These are phyloP conservation scores for Fusarium sp. DNA, from an alignment of 2,329 filamentous ascomycete species.

Conservation along the genomic window DNA sequence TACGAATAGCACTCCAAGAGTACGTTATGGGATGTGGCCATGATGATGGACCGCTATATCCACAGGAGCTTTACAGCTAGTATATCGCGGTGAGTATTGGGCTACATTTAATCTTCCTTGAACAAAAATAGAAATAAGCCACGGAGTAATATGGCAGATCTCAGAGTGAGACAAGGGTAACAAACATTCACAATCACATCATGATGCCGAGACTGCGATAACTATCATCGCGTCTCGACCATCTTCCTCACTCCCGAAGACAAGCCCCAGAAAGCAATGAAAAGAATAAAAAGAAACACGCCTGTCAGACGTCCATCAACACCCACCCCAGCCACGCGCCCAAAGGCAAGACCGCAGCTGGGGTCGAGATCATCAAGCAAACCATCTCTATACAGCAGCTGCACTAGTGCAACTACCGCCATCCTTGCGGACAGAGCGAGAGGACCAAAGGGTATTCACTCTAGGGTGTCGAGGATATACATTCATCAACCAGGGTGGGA, in stretches of 20 bases:
- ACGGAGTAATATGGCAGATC: conserved; percentile 70
- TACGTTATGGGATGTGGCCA: conserved; percentile 58
- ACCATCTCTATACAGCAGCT: conserved; percentile 76
- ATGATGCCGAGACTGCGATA: not conserved
- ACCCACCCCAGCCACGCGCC: conserved; percentile 81
- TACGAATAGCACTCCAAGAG: not conserved
- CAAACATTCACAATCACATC: not conserved
- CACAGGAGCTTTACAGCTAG: conserved; percentile 56
- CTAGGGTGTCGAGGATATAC: conserved; percentile 76
- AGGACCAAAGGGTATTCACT: conserved; percentile 41
- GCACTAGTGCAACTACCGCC: conserved; percentile 53
- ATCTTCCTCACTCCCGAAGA: conserved; percentile 62
- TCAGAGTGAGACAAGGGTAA: conserved; percentile 82
- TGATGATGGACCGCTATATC: conserved; percentile 75
- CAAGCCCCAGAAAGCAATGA: conserved; percentile 60
- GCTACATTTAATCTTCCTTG: conserved; percentile 63
- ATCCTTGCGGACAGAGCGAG: conserved; percentile 55
- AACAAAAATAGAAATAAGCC: conserved; percentile 81
- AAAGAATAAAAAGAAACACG: conserved; percentile 61
- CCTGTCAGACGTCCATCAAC: conserved; percentile 91
- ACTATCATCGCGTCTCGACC: not conserved
- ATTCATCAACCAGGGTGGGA: conserved; percentile 64
- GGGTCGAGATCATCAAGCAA: conserved; percentile 92
- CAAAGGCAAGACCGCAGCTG: conserved; percentile 75
- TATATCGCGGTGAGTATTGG: conserved; percentile 75